Percentiles rank a stretch among this genome's conserved stretches.
phyloP scores from a whole-genome alignment of 1,139 yeast genomes.

The Martiniozyma asiatica region DNA sequence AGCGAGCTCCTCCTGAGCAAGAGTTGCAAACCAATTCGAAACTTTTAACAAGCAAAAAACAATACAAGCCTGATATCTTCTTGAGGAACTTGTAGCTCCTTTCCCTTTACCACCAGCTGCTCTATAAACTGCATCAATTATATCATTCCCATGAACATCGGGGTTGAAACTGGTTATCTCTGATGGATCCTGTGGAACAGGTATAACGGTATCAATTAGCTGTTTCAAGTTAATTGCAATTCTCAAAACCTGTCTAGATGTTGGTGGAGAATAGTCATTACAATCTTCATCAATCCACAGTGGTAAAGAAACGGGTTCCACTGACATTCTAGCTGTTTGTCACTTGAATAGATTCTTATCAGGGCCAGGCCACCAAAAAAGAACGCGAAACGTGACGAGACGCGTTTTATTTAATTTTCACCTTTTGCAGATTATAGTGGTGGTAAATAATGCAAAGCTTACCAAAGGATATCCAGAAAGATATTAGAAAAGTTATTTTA shows the following conservation, averaged over 20 bases:
- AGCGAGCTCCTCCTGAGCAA: slow-evolving; percentile 48
- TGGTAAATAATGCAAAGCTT: slow-evolving; percentile 5
- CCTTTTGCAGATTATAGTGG: too few relatives aligned
- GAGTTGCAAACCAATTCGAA: slow-evolving; percentile 65
- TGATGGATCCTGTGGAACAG: slow-evolving; percentile 42
- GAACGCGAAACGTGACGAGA: too few relatives aligned
- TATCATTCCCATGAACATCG: slow-evolving; percentile 46
- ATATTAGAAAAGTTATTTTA: slow-evolving; percentile 19
- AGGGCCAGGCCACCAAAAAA: slow-evolving; percentile 88
- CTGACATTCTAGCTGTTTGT: slow-evolving; percentile 45
- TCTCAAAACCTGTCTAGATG: slow-evolving; percentile 58
- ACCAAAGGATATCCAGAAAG: slow-evolving; percentile 12
- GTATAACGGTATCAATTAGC: slow-evolving; percentile 59
- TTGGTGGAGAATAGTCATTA: slow-evolving; percentile 32
- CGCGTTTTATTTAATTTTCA: too few relatives aligned
- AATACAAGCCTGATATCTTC: slow-evolving; percentile 54
- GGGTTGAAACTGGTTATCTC: slow-evolving; percentile 49
- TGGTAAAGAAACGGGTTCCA: slow-evolving; percentile 16
- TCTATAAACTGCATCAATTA: slow-evolving; percentile 44
- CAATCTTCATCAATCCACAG: slow-evolving; percentile 20
- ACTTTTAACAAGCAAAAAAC: slow-evolving; percentile 64
- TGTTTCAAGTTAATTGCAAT: slow-evolving; percentile 64
- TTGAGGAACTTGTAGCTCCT: slow-evolving; percentile 47
- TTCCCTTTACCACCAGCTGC: slow-evolving; percentile 79
- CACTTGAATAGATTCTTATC: slow-evolving; percentile 62